These are phyloP conservation scores for Lantana camara DNA, from an alignment of 257 asterid genomes.

Conservation along the genomic window DNA sequence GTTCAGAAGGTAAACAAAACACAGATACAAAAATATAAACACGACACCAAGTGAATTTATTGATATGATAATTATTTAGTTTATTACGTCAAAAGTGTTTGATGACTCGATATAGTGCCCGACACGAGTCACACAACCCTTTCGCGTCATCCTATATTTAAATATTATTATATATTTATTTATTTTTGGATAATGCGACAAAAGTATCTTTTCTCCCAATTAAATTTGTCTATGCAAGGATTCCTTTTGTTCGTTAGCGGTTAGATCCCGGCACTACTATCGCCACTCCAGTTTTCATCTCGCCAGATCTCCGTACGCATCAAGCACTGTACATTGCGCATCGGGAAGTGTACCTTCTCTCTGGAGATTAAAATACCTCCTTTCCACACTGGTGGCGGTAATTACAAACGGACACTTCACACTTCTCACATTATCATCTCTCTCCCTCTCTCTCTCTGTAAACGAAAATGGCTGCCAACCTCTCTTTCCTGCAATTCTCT, in stretches of 20 bases:
- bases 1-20: no score
- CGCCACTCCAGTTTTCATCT: slow-evolving; percentile 31
- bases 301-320: slow-evolving; percentile 17
- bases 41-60: no score
- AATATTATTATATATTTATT: no score
- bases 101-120: no score
- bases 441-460: slow-evolving; percentile 25
- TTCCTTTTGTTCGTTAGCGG: slow-evolving; percentile 39
- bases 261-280: slow-evolving; percentile 9
- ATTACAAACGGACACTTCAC: slow-evolving; percentile 16
- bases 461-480: slow-evolving; percentile 55
- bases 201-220: background rate
- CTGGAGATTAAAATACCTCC: background rate
- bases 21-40: no score
- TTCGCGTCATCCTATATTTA: no score
- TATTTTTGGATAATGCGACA: background rate
- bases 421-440: slow-evolving; percentile 35
- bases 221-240: slow-evolving; percentile 12
- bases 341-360: slow-evolving; percentile 3
- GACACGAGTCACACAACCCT: no score
- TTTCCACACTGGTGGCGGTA: slow-evolving; percentile 3
- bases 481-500: slow-evolving; percentile 54
- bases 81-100: no score
- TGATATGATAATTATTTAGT: no score
- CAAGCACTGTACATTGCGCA: slow-evolving; percentile 8